A percentile compares a stretch with the other conserved stretches of the same genome.
These are phyloP conservation scores for Aphanomyces cochlioides DNA, from an alignment of 352 stramenopile genomes.

Conservation along the genomic window DNA sequence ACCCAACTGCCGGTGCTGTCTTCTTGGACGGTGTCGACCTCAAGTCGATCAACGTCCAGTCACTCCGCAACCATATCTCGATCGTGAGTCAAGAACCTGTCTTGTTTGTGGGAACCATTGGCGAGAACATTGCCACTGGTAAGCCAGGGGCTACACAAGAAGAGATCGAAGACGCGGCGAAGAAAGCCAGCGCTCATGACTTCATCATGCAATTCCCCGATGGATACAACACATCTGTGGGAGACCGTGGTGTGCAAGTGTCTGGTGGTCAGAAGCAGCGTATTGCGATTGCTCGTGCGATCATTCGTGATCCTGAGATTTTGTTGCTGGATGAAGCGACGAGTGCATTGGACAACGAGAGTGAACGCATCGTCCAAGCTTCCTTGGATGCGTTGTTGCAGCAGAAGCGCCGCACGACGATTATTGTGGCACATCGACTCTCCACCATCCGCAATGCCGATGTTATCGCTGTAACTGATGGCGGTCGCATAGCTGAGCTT, in stretches of 20 bases:
- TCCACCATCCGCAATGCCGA: constrained; percentile 88
- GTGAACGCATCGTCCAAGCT: constrained; percentile 44
- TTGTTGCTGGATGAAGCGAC: constrained; percentile 91
- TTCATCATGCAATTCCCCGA: constrained; percentile 91
- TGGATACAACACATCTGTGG: constrained; percentile 90
- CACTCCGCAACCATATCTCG: constrained; percentile 53
- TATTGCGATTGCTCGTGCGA: constrained; percentile 88
- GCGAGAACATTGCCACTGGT: constrained; percentile 60
- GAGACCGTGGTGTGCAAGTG: constrained; percentile 57
- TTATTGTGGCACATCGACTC: constrained; percentile 79
- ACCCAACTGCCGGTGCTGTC: constrained; percentile 49
- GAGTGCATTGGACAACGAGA: constrained; percentile 64
- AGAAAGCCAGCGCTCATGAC: constrained; percentile 87
- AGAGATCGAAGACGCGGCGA: constrained; percentile 81
- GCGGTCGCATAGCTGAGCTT: constrained; percentile 73
- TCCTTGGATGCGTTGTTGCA: constrained; percentile 51
- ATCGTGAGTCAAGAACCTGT: constrained; percentile 50
- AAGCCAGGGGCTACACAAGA: constrained; percentile 42
- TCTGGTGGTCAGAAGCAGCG: constrained; percentile 61
- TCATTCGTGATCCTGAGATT: constrained; percentile 82
- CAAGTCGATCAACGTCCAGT: constrained; percentile 57
- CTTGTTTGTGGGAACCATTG: constrained; percentile 55
- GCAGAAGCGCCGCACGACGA: constrained; percentile 34
- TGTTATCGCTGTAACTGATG: constrained; percentile 81
- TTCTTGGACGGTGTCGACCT: constrained; percentile 72